Base-by-base conservation (phyloP, 208 protist genomes). In the Kentomonas sorsogonicus region DNA sequence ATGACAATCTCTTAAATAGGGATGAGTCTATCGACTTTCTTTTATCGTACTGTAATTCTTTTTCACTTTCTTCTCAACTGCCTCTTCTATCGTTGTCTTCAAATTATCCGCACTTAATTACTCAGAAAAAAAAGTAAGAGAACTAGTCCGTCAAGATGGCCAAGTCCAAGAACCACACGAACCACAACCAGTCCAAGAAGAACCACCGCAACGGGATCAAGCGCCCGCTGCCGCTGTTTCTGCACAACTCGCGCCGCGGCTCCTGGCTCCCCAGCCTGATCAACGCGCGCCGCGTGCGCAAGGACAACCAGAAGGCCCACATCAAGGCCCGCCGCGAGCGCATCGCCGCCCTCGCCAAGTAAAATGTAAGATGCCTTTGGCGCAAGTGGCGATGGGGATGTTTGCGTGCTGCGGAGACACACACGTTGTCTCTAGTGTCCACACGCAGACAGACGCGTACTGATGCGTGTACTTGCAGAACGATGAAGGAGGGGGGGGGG, bases 131-230 rank as follows among this genome's bases (percentile, higher is more conserved):
- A n/a, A n/a, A n/a, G n/a, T n/a, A n/a, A n/a, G n/a, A n/a, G n/a
- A n/a, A n/a, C n/a, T n/a, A n/a, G n/a, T n/a, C n/a, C n/a, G n/a
- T n/a, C n/a, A n/a, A n/a, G n/a, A 95, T 95, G 89, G 89, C 89
- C 63, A 95, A 95, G 83, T 95, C 89, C 39, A 95, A 95, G 85
- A 95, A 95, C 79, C 89, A 95, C 81, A 95, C 89, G 4, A 95
- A 95, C 79, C 89, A 95, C 82, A 95, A 95, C 79, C 86, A 95
- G 77, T 93, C 83, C 68, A 69, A 70, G 63, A 95, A 95, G 84
- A 91, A 91, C 69, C 89, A 95, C 82, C 76, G 83, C 69, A 95
- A 95, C 72, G 89, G 89, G 57, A 92, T 95, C 66, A 91, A 91
- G 70, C 70, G 69, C 60, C 69, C 89, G 60, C 55, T 89, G 66